A percentile compares a stretch with the other conserved stretches of the same genome.
Evolutionary conservation across 768 basidiomycete species (phyloP).

Genomic region (Kwoniella sp.): DNA sequence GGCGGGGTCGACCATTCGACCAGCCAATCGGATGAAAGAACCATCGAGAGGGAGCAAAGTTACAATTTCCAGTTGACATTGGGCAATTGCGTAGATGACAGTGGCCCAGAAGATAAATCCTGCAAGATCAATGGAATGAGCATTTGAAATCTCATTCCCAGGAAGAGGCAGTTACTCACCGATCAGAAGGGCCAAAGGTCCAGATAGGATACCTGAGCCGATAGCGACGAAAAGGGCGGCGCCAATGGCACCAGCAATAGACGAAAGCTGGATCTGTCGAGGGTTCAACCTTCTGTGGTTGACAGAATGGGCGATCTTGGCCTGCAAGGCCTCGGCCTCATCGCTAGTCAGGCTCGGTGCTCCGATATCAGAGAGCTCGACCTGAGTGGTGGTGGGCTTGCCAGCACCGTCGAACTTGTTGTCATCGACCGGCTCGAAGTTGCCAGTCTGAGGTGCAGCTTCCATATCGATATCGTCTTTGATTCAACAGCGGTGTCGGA

Average conservation of each 20-base stretch:
- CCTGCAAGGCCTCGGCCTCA: constrained; percentile 6
- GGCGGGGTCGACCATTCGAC: constrained; percentile 29
- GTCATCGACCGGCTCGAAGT: neutral
- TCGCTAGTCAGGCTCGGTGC: neutral
- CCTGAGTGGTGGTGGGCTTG: neutral
- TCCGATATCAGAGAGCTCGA: neutral
- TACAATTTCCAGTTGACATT: constrained; percentile 27
- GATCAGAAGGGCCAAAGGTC: constrained; percentile 18
- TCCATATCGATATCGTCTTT: neutral
- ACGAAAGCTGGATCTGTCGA: constrained; percentile 23
- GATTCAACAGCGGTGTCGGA: neutral
- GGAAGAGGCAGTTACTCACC: neutral
- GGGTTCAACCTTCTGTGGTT: constrained; percentile 22
- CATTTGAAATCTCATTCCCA: neutral
- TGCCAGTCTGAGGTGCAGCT: neutral
- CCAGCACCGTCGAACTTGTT: constrained; percentile 2
- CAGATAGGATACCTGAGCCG: constrained; percentile 17
- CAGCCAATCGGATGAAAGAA: constrained; percentile 29
- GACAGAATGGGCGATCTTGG: constrained; percentile 6
- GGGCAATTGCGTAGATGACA: constrained; percentile 20
- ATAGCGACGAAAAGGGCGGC: constrained; percentile 27
- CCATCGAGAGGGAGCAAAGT: constrained; percentile 33
- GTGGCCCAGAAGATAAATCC: constrained; percentile 25
- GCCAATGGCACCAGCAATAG: constrained; percentile 30
- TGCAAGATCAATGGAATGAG: neutral